These are phyloP conservation scores for Rhamnella rubrinervis DNA, from an alignment of 331 rosid genomes.

Conservation along the genomic window DNA sequence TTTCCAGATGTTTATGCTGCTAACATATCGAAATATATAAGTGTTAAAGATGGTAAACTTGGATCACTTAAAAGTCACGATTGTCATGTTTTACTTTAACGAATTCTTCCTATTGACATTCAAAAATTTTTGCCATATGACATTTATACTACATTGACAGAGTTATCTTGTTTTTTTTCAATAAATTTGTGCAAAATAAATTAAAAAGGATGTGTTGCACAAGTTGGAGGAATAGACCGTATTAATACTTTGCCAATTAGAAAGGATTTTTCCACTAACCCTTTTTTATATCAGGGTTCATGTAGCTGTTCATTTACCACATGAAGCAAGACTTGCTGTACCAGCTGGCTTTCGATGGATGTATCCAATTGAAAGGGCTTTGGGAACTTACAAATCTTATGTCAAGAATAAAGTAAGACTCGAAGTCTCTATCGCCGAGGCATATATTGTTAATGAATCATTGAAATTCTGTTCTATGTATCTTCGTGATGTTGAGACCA, in stretches of 20 bases:
- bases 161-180: too few species aligned
- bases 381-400: not conserved
- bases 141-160: too few species aligned
- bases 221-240: not conserved
- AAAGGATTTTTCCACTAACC: slow-evolving; percentile 4
- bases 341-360: not conserved
- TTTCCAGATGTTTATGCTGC: too few species aligned
- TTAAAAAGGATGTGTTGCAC: not conserved
- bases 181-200: not conserved
- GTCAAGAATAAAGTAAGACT: not conserved
- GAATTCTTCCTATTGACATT: too few species aligned
- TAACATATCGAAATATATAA: too few species aligned
- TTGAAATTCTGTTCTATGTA: not conserved
- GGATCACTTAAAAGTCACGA: too few species aligned
- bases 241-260: not conserved
- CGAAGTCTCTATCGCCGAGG: not conserved
- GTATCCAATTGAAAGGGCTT: not conserved
- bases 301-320: not conserved
- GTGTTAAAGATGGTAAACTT: too few species aligned
- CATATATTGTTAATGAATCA: not conserved
- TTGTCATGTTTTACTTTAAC: too few species aligned
- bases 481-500: not conserved
- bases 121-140: too few species aligned
- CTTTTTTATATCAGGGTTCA: not conserved
- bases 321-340: not conserved